Conservation (phyloP, 2,329 filamentous ascomycete genomes). For the Trichophyton benhamiae region DNA sequence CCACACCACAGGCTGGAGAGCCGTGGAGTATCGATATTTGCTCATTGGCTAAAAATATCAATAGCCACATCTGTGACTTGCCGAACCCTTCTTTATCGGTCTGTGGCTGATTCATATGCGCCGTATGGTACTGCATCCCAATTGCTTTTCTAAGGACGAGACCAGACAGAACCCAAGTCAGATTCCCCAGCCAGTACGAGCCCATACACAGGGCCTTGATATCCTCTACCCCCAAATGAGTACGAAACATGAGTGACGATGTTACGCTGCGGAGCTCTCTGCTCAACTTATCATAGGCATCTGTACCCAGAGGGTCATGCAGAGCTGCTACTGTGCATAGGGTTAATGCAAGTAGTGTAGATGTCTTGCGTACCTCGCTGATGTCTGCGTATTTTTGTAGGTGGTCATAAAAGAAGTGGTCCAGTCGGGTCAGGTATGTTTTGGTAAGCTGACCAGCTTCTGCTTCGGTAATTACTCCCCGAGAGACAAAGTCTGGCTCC, state of each 20-base stretch:
- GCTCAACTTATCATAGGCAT: conserved; percentile 38
- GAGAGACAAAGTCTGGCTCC: conserved; percentile 38
- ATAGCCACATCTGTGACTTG: conserved; percentile 32
- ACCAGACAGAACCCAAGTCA: conserved; percentile 38
- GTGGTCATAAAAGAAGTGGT: conserved; percentile 32
- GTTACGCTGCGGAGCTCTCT: conserved; percentile 42
- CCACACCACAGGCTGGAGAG: conserved; percentile 8
- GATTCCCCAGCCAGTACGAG: conserved; percentile 45
- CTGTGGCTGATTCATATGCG: conserved; percentile 9
- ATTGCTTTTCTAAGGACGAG: conserved; percentile 34
- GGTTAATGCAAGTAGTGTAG: conserved; percentile 36
- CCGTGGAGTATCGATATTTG: conserved; percentile 11
- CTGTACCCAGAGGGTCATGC: conserved; percentile 37
- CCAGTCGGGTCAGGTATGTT: conserved; percentile 31
- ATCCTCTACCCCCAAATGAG: conserved; percentile 39
- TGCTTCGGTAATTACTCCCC: conserved; percentile 29
- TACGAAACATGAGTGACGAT: conserved; percentile 41
- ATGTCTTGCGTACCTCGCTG: conserved; percentile 14
- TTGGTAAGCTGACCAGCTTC: conserved; percentile 31
- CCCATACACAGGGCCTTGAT: conserved; percentile 43
- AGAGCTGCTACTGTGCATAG: conserved; percentile 37
- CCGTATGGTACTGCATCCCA: conserved; percentile 30
- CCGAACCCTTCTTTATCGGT: conserved; percentile 9
- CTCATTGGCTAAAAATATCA: conserved; percentile 18
- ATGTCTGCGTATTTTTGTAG: conserved; percentile 9